Percentiles rank a stretch among this genome's conserved stretches.
Evolutionary conservation across 1,139 yeast genomes (phyloP).

Genomic region (Meyerozyma guilliermondii): DNA sequence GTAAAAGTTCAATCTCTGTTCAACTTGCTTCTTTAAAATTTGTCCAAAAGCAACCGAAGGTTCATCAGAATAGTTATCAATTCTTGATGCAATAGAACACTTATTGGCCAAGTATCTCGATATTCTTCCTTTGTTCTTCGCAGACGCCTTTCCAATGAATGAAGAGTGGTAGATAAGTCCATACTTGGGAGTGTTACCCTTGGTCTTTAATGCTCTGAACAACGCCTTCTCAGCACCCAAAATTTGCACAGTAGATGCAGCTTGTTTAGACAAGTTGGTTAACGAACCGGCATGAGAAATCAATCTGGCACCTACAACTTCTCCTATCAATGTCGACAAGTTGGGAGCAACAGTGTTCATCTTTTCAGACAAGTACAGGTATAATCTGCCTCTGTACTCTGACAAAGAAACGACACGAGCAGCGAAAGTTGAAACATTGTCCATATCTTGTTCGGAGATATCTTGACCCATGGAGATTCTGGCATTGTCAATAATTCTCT

Average conservation of each 20-base stretch:
- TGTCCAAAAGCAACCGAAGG: constrained; percentile 85
- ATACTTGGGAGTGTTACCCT: constrained; percentile 97
- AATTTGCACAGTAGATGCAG: constrained; percentile 97
- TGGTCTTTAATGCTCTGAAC: constrained; percentile 96
- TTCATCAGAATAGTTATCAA: constrained; percentile 89
- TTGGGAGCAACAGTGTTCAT: constrained; percentile 99
- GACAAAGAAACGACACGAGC: constrained; percentile 90
- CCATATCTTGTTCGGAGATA: constrained; percentile 88
- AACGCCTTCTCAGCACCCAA: constrained; percentile 99
- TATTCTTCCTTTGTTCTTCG: constrained; percentile 98
- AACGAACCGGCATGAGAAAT: constrained; percentile 98
- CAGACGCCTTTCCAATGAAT: constrained; percentile 92
- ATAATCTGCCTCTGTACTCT: constrained; percentile 86
- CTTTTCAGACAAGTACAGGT: constrained; percentile 84
- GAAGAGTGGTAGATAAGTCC: constrained; percentile 97
- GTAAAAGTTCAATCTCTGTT: constrained; percentile 93
- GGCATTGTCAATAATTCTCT: constrained; percentile 80
- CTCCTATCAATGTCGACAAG: constrained; percentile 93
- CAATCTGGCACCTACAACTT: constrained; percentile 96
- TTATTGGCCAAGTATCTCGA: constrained; percentile 98
- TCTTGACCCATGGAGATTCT: constrained; percentile 99
- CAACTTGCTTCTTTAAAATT: constrained; percentile 92
- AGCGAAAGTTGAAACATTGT: constrained; percentile 85
- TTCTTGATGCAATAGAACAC: constrained; percentile 98
- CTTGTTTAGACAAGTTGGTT: constrained; percentile 93